phyloP scores from a whole-genome alignment of 768 basidiomycete genomes.

The Termitomyces sp. region DNA sequence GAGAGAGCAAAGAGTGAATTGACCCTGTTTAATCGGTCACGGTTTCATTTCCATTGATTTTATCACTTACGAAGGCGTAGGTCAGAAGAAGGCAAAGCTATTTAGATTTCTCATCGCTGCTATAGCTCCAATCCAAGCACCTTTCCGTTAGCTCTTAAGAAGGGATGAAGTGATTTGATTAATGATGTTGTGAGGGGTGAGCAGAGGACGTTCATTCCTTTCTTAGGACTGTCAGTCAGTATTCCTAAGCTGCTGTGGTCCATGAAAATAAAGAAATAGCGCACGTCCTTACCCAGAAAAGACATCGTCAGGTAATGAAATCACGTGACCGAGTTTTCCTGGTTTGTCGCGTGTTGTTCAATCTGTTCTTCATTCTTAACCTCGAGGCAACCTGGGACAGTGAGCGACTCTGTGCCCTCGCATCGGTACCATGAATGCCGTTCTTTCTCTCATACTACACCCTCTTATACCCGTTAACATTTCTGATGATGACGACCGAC shows the following conservation, averaged over 20 bases:
- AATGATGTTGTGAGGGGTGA: neutral
- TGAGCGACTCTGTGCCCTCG: conserved; percentile 1
- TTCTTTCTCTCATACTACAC: conserved; percentile 47
- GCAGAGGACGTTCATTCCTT: neutral
- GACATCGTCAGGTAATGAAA: neutral
- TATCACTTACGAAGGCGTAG: neutral
- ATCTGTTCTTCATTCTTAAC: neutral
- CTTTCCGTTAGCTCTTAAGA: neutral
- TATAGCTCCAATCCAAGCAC: too few relatives aligned
- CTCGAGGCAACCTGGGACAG: neutral
- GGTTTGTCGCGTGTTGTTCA: conserved; percentile 13
- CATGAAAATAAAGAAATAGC: too few relatives aligned
- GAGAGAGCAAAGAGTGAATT: too few relatives aligned
- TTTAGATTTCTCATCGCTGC: too few relatives aligned
- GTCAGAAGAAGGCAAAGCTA: neutral
- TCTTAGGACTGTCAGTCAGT: too few relatives aligned
- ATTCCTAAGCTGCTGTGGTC: too few relatives aligned
- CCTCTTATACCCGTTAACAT: conserved; percentile 48
- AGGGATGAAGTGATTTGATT: too few relatives aligned
- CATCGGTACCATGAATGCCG: conserved; percentile 32
- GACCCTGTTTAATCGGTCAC: neutral
- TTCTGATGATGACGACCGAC: conserved; percentile 42
- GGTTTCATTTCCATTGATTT: neutral
- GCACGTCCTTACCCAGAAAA: too few relatives aligned
- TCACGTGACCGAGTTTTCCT: conserved; percentile 1